Evolutionary conservation across 805 yeast species (phyloP), one percentile per base, ranked within the genome.

Genomic region (Ogataea parapolymorpha): DNA sequence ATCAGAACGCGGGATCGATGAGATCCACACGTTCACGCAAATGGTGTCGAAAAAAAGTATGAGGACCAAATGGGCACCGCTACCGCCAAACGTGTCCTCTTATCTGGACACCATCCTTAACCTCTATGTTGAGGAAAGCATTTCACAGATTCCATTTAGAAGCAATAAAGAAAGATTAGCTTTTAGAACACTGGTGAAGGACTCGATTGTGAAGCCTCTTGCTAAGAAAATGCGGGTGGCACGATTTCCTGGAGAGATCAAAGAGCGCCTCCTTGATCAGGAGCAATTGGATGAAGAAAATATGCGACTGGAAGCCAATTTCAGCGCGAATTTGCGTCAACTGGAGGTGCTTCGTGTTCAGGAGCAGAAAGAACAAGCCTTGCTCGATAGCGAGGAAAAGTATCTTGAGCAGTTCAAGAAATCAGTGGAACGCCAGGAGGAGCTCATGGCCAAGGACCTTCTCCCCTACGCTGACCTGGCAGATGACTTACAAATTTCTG

Each of bases 311-410:
- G 50, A 47, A 14, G 39, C 55, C 6, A 50, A 57, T 24, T 52
- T 56, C 26, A 53, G 54, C 35, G 59, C 56, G 6, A 60, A 54
- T 32, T 34, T 54, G n/a, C 45, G 46, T 23, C 65, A 61, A 35
- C 31, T 59, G 13, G 59, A 58, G 15, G 44, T 37, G 7, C 43
- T 62, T 7, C 27, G 51, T 6, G 37, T 37, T 9, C 58, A 61
- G 33, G 44, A 50, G 10, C 40, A 50, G 18, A 42, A 44, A 25
- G 63, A 59, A 39, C 37, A 44, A 15, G 47, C 49, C 5, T 25
- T 30, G 15, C 36, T 60, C 17, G 34, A 38, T 5, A 41, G 43
- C 4, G 62, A 62, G 26, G 33, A 33, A 11, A 46, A 46, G 28
- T 58, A 57, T 32, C 27, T 50, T 4, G 34, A 37, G 1, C 48